Percentiles rank a stretch among this genome's conserved stretches.
These are phyloP conservation scores for Tremella mesenterica DNA, from an alignment of 768 basidiomycete genomes.

Conservation along the genomic window DNA sequence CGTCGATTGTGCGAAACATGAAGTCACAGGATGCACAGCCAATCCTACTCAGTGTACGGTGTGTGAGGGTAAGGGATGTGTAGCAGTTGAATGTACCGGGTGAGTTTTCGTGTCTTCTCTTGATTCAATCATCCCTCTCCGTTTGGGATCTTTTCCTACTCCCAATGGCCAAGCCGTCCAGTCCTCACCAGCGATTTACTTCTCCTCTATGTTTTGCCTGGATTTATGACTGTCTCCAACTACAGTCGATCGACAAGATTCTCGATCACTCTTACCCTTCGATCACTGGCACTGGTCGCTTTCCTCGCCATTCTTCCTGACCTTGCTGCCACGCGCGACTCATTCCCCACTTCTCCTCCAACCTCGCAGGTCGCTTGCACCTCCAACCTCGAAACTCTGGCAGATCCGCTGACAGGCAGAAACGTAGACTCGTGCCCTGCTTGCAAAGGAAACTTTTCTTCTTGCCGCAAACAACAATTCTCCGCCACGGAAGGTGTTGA, in stretches of 20 bases:
- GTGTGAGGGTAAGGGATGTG: conserved; percentile 32
- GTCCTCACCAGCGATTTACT: no score
- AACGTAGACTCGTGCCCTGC: conserved; percentile 28
- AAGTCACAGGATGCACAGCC: conserved; percentile 31
- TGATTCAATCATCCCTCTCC: no score
- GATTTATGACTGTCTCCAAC: background rate
- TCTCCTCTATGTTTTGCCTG: no score
- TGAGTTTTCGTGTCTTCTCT: no score
- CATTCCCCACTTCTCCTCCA: background rate
- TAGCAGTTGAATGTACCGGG: conserved; percentile 35
- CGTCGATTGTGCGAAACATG: conserved; percentile 28
- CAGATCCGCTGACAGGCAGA: conserved; percentile 4
- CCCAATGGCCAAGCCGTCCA: no score
- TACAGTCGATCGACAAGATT: background rate
- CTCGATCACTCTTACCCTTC: background rate
- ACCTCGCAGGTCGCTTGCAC: background rate
- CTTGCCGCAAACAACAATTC: conserved; percentile 32
- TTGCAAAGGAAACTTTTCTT: conserved; percentile 29
- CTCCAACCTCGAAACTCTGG: background rate
- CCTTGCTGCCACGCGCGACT: background rate
- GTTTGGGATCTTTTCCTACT: no score
- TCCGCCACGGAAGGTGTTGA: conserved; percentile 32
- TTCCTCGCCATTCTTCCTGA: background rate
- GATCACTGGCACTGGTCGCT: background rate
- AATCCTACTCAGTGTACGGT: conserved; percentile 28